Conservation (phyloP, 2,329 filamentous ascomycete species). For the Aspergillus ustus region DNA sequence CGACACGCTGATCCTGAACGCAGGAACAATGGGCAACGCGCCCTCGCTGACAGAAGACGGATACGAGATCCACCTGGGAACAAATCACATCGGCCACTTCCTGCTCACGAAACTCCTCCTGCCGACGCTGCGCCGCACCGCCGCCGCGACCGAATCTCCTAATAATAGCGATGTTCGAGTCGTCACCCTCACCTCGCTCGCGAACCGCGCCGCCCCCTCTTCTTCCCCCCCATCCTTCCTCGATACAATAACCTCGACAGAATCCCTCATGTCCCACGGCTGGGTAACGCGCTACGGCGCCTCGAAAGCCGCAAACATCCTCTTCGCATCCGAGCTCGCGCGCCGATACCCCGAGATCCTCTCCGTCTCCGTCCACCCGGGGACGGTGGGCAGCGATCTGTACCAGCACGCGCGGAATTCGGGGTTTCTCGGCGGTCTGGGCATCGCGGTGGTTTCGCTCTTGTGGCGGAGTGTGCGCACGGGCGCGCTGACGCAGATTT, state of each 20-base stretch:
- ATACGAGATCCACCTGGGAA: constrained; percentile 52
- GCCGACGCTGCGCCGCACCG: constrained; percentile 45
- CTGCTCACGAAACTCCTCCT: constrained; percentile 51
- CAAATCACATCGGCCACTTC: constrained; percentile 54
- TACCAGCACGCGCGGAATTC: constrained; percentile 38
- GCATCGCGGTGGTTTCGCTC: constrained; percentile 25
- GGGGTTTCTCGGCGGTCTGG: constrained; percentile 29
- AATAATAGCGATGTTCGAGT: constrained; percentile 41
- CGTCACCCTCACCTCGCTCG: constrained; percentile 45
- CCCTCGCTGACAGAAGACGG: constrained; percentile 45
- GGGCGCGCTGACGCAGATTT: constrained; percentile 49
- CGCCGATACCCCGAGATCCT: constrained; percentile 49
- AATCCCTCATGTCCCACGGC: constrained; percentile 37
- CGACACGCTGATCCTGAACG: constrained; percentile 53
- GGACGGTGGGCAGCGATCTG: constrained; percentile 49
- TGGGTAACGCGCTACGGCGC: constrained; percentile 55
- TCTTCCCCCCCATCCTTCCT: constrained; percentile 33
- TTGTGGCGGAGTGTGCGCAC: constrained; percentile 39
- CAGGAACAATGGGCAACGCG: constrained; percentile 52
- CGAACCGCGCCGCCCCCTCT: constrained; percentile 38
- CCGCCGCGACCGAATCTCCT: constrained; percentile 26
- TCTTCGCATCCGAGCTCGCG: constrained; percentile 53
- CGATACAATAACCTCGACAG: constrained; percentile 44
- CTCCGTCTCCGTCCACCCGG: constrained; percentile 56
- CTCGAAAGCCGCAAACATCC: constrained; percentile 57